Base-by-base conservation (phyloP, 2,329 filamentous ascomycete species). In the Lojkania enalia region DNA sequence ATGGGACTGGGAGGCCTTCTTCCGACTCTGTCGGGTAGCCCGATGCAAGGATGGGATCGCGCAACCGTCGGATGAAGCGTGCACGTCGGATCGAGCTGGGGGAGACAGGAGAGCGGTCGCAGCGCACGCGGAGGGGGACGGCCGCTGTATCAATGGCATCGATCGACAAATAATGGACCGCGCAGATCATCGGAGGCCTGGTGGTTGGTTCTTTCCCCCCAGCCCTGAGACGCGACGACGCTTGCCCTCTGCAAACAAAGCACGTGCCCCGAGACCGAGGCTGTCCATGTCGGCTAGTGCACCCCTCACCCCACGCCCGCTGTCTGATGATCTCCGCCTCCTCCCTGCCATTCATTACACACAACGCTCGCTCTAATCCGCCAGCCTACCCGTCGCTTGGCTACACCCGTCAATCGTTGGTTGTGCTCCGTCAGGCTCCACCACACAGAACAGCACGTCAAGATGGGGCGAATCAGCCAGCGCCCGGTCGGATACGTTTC, bases 61-160 rank as follows among this genome's bases (percentile, higher is more conserved):
- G 18, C 12, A 11, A 44, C 31, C 36, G 54, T 64, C 59, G 61
- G 63, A 60, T 52, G 60, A n/a, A 58, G 57, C 23, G 43, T n/a
- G 27, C 20, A 6, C 30, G 30, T 33, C 19, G 59, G 57, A 55
- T 52, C 5, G 23, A 20, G 42, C 16, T 25, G 33, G 39, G 35
- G 41, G 50, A 44, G 33, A n/a, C 13, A 19, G 18, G 25, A 35
- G 27, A 36, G 23, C 7, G 14, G 41, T 40, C 38, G 42, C 36
- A 44, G 23, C 39, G 20, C 35, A 40, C 50, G 50, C 41, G 42
- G 49, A 32, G 40, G 50, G 37, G 16, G 20, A 37, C 39, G 44
- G 30, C 39, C 31, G 40, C 29, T 39, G 35, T 12, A 4, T 15
- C 38, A 39, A 49, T 45, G 42, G 25, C 23, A 33, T 31, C 38